phyloP scores from a whole-genome alignment of 306 rosid species.

The Fragaria iinumae region DNA sequence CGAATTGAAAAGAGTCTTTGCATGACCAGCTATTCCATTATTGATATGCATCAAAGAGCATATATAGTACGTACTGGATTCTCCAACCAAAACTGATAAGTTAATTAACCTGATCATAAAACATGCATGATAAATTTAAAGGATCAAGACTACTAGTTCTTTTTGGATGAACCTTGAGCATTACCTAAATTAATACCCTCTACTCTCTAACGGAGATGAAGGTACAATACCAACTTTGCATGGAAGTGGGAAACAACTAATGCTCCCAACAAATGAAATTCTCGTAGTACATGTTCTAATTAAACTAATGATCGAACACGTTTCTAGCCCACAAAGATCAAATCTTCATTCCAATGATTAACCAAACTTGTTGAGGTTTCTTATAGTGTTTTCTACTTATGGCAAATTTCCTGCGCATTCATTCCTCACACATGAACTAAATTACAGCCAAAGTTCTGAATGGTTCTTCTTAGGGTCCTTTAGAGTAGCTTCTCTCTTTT shows the following conservation, averaged over 20 bases:
- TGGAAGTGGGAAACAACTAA: constrained; percentile 13
- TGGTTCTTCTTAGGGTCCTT: no score
- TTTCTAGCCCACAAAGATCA: neutral
- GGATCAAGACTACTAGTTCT: neutral
- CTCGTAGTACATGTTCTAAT: neutral
- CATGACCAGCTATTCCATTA: neutral
- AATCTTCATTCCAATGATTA: no score
- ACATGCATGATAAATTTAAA: neutral
- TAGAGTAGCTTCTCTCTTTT: no score
- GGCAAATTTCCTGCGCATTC: no score
- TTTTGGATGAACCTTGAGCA: neutral
- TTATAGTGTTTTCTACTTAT: no score
- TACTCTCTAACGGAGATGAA: constrained; percentile 7
- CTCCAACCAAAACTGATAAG: neutral
- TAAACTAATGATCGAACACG: neutral
- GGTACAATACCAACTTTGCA: constrained; percentile 1
- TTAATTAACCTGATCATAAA: neutral
- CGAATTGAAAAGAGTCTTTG: neutral
- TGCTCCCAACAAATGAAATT: neutral
- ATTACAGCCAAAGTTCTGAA: no score
- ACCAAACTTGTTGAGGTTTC: no score
- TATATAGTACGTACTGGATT: neutral
- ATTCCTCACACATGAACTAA: no score
- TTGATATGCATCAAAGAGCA: neutral
- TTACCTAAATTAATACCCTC: neutral